These are phyloP conservation scores for Barnettozyma populi DNA, from an alignment of 805 yeast genomes.

Conservation along the genomic window DNA sequence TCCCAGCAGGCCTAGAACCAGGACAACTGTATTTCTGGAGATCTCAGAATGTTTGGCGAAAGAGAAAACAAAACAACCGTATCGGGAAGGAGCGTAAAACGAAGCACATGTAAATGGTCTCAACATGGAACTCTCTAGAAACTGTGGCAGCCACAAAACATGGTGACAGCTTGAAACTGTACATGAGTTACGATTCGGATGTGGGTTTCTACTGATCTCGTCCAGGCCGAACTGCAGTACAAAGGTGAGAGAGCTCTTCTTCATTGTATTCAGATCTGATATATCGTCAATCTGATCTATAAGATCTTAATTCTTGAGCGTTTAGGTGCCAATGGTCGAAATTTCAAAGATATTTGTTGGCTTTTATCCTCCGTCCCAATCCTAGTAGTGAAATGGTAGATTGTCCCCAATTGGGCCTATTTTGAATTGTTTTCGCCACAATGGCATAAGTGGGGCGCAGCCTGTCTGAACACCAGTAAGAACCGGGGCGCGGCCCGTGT, in stretches of 20 bases:
- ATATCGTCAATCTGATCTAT: no score
- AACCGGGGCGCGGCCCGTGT: not conserved
- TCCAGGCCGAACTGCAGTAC: no score
- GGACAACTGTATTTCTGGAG: not conserved
- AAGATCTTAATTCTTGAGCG: no score
- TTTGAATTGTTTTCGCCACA: not conserved
- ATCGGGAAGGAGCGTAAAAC: not conserved
- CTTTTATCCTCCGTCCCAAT: not conserved
- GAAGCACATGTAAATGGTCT: not conserved
- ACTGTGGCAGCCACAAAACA: not conserved
- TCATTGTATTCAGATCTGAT: no score
- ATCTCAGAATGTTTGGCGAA: not conserved
- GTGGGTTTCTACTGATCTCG: no score
- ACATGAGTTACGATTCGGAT: no score
- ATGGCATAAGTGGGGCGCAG: not conserved
- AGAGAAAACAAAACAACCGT: not conserved
- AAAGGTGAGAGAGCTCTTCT: no score
- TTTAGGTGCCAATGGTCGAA: no score
- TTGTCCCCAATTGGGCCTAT: not conserved
- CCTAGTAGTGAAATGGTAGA: not conserved
- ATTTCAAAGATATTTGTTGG: no score
- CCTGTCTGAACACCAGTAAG: not conserved
- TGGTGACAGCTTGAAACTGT: no score
- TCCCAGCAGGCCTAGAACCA: not conserved
- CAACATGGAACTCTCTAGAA: not conserved